Evolutionary conservation across 495 filamentous ascomycete genomes (phyloP).

Genomic region (Chlorociboria aeruginascens): DNA sequence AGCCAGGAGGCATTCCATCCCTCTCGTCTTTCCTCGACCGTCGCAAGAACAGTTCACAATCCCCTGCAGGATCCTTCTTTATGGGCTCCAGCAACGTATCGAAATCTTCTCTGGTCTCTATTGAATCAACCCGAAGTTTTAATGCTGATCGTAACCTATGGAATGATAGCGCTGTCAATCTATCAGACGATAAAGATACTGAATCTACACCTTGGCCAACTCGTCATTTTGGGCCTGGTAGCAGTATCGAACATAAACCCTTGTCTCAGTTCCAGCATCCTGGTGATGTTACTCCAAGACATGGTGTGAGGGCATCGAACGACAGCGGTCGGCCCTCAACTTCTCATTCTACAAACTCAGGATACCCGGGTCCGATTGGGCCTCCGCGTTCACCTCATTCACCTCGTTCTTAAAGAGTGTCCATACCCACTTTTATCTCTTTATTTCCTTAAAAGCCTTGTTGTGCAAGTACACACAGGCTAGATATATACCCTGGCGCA

Average conservation of each 20-base stretch:
- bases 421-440: too few relatives aligned
- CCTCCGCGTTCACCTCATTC: slow-evolving; percentile 52
- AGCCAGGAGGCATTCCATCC: slow-evolving; percentile 85
- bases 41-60: slow-evolving; percentile 81
- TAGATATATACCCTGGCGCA: slow-evolving; percentile 24
- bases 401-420: slow-evolving; percentile 13
- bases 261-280: slow-evolving; percentile 53
- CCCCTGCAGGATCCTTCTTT: slow-evolving; percentile 68
- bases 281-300: slow-evolving; percentile 72
- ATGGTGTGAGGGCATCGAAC: slow-evolving; percentile 67
- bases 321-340: slow-evolving; percentile 87
- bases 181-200: slow-evolving; percentile 51
- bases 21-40: slow-evolving; percentile 86
- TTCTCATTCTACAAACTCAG: slow-evolving; percentile 84
- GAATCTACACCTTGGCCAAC: slow-evolving; percentile 52
- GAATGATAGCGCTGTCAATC: slow-evolving; percentile 92
- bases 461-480: slow-evolving; percentile 17
- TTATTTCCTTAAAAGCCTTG: not conserved
- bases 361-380: slow-evolving; percentile 84
- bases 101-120: slow-evolving; percentile 84
- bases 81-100: slow-evolving; percentile 91
- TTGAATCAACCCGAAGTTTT: slow-evolving; percentile 80
- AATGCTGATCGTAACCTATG: slow-evolving; percentile 87
- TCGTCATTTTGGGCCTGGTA: slow-evolving; percentile 39
- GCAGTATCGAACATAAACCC: slow-evolving; percentile 46